Evolutionary conservation across 768 basidiomycete genomes (phyloP).

Genomic region (Suillus paluster): DNA sequence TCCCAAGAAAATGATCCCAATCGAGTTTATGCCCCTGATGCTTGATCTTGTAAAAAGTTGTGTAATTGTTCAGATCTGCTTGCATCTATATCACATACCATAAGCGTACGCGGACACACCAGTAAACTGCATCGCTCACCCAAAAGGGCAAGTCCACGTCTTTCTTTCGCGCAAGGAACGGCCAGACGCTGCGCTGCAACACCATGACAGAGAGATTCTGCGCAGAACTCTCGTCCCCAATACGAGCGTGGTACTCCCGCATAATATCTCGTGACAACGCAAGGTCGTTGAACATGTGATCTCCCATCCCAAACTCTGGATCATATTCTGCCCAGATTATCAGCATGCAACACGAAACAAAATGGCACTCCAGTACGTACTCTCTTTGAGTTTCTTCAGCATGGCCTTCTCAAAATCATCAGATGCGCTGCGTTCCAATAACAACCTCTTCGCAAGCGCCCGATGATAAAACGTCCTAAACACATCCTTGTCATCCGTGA

Average conservation of each 20-base stretch:
- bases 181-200: slow-evolving; percentile 90
- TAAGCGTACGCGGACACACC: slow-evolving; percentile 9
- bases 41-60: slow-evolving; percentile 73
- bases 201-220: slow-evolving; percentile 75
- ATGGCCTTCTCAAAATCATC: slow-evolving; percentile 87
- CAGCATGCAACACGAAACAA: slow-evolving; percentile 19
- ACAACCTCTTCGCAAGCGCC: slow-evolving; percentile 81
- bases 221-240: slow-evolving; percentile 41
- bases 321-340: slow-evolving; percentile 72
- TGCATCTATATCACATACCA: slow-evolving; percentile 61
- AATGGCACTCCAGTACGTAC: slow-evolving; percentile 47
- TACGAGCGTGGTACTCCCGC: slow-evolving; percentile 61
- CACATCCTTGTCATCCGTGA: slow-evolving; percentile 91
- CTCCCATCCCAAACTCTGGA: slow-evolving; percentile 92
- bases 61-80: slow-evolving; percentile 63
- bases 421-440: slow-evolving; percentile 84
- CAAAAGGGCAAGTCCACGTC: slow-evolving; percentile 56
- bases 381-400: slow-evolving; percentile 83
- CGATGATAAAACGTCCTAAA: slow-evolving; percentile 93
- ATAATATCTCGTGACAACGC: slow-evolving; percentile 76
- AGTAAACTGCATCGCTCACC: slow-evolving; percentile 40
- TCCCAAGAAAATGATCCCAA: slow-evolving; percentile 89
- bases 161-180: slow-evolving; percentile 60
- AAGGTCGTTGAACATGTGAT: slow-evolving; percentile 94
- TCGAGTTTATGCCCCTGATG: slow-evolving; percentile 78